A percentile compares a stretch with the other conserved stretches of the same genome.
Evolutionary conservation across 2,329 filamentous ascomycete genomes (phyloP).

Genomic region (Alternaria novae-zelandiae): DNA sequence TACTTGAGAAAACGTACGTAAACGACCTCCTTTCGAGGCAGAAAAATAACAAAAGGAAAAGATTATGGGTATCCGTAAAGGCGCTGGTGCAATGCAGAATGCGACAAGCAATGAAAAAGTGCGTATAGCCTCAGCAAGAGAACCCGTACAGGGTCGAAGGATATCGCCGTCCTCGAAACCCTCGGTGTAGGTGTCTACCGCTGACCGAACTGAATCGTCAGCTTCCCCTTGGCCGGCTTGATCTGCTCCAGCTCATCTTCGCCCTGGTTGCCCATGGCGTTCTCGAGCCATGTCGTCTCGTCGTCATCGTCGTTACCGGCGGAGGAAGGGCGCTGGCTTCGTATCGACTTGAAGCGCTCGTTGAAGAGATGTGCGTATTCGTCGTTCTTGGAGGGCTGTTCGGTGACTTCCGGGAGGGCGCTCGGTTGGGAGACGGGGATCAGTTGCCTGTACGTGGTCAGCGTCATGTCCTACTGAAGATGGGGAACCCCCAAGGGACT

Average conservation of each 20-base stretch:
- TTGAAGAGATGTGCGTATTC: constrained; percentile 53
- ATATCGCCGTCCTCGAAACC: not conserved
- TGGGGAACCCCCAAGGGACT: not conserved
- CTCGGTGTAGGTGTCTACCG: constrained; percentile 17
- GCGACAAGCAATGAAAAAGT: constrained; percentile 35
- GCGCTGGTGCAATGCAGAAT: constrained; percentile 17
- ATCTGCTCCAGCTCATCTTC: constrained; percentile 27
- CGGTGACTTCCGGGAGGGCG: constrained; percentile 46
- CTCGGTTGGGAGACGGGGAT: constrained; percentile 57
- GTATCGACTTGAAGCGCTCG: constrained; percentile 48
- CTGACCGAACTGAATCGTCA: constrained; percentile 48
- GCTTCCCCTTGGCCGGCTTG: constrained; percentile 35
- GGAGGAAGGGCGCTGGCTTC: constrained; percentile 29
- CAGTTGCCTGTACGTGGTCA: constrained; percentile 53
- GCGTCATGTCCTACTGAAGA: constrained; percentile 1
- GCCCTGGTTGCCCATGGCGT: constrained; percentile 33
- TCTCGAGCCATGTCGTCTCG: constrained; percentile 44
- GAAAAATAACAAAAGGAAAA: not conserved
- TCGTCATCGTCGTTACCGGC: constrained; percentile 36
- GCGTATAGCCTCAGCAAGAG: constrained; percentile 16
- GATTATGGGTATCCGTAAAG: constrained; percentile 39
- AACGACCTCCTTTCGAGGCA: not conserved
- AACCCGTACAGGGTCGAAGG: not conserved
- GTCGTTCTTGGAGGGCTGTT: constrained; percentile 38
- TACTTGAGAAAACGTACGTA: not conserved